phyloP scores from a whole-genome alignment of 2,329 filamentous ascomycete genomes.

The Fusarium guadeloupense region DNA sequence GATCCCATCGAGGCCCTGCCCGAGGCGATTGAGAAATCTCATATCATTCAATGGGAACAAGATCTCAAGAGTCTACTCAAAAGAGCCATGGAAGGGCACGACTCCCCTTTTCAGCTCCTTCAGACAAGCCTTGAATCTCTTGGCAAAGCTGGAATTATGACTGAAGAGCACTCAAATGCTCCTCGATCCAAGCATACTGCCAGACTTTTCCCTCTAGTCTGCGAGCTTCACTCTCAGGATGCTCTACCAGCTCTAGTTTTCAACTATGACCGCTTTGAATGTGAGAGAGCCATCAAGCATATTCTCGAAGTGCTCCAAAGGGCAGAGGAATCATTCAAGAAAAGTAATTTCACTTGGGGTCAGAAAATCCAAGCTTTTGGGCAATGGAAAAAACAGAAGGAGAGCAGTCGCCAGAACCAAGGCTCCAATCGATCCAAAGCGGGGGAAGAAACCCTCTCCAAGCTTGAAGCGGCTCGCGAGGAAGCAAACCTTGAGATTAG shows the following conservation, averaged over 20 bases:
- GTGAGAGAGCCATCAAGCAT: slow-evolving; percentile 65
- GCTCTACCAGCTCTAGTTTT: slow-evolving; percentile 80
- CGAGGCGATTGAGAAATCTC: slow-evolving; percentile 67
- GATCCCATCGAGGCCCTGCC: slow-evolving; percentile 61
- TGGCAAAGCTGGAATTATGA: neutral
- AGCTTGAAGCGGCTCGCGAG: slow-evolving; percentile 66
- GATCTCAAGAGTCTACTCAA: slow-evolving; percentile 66
- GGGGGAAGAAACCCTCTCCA: slow-evolving; percentile 53
- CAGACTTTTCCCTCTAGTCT: slow-evolving; percentile 61
- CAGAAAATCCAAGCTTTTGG: slow-evolving; percentile 63
- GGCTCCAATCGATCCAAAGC: slow-evolving; percentile 54
- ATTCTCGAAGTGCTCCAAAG: slow-evolving; percentile 61
- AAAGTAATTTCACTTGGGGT: slow-evolving; percentile 67
- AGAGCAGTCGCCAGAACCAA: slow-evolving; percentile 43
- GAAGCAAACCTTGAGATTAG: slow-evolving; percentile 64
- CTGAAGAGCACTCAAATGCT: neutral
- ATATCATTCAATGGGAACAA: slow-evolving; percentile 73
- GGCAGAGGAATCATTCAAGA: slow-evolving; percentile 59
- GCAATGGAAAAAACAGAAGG: slow-evolving; percentile 65
- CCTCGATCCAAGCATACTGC: neutral
- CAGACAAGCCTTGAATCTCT: slow-evolving; percentile 4
- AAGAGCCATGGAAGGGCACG: slow-evolving; percentile 66
- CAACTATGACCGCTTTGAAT: slow-evolving; percentile 75
- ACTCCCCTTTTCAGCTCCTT: slow-evolving; percentile 52
- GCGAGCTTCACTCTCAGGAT: slow-evolving; percentile 67